These are phyloP conservation scores for Ophiostoma perfectum DNA, from an alignment of 2,329 filamentous ascomycete genomes.

Conservation along the genomic window DNA sequence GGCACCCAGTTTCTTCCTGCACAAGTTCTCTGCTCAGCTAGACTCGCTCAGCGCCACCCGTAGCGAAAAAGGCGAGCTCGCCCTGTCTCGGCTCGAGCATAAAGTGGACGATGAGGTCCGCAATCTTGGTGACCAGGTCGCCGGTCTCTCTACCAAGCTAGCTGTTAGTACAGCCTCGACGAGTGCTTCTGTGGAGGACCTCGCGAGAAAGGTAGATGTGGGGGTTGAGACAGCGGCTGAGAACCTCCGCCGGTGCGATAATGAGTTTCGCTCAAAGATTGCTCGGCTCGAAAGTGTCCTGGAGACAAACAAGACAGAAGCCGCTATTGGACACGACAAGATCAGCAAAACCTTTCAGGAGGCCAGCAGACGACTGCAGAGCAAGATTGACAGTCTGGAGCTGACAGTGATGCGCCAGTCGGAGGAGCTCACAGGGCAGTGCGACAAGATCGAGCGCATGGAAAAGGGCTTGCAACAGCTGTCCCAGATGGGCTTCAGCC, in stretches of 20 bases:
- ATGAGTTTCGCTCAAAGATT: conserved; percentile 17
- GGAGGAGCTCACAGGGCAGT: conserved; percentile 15
- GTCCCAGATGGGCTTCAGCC: not conserved
- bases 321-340: conserved; percentile 14
- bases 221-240: not conserved
- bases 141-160: conserved; percentile 23
- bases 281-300: conserved; percentile 15
- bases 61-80: conserved; percentile 20
- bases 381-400: conserved; percentile 23
- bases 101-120: conserved; percentile 25
- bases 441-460: conserved; percentile 17
- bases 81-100: conserved; percentile 22
- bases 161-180: conserved; percentile 18
- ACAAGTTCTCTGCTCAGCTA: conserved; percentile 23
- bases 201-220: not conserved
- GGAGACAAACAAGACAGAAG: conserved; percentile 20
- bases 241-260: conserved; percentile 19
- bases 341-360: conserved; percentile 13
- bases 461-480: conserved; percentile 15
- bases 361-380: conserved; percentile 14
- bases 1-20: conserved; percentile 21
- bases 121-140: conserved; percentile 22
- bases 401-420: conserved; percentile 16
- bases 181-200: conserved; percentile 17
- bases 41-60: conserved; percentile 16